These are phyloP conservation scores for Nigrospora sphaerica DNA, from an alignment of 2,329 filamentous ascomycete species.

Conservation along the genomic window DNA sequence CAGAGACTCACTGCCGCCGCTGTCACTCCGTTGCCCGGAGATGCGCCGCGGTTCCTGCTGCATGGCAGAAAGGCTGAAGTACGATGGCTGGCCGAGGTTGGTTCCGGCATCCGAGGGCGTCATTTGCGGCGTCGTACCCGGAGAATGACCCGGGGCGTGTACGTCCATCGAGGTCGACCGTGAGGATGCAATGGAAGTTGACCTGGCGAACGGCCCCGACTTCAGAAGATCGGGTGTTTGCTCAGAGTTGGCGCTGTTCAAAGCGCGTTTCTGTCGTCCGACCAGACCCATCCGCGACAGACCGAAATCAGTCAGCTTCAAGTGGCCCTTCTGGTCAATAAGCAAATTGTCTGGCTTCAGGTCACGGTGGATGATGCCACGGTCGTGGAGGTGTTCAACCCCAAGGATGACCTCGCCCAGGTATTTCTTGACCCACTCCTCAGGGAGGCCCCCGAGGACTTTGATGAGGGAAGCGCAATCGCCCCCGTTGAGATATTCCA, in stretches of 20 bases:
- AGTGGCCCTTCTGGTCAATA: constrained; percentile 92
- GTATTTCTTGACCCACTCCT: constrained; percentile 98
- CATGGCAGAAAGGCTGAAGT: constrained; percentile 68
- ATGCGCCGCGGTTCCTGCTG: constrained; percentile 57
- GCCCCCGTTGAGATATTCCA: constrained; percentile 97
- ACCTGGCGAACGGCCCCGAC: constrained; percentile 81
- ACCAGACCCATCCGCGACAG: constrained; percentile 95
- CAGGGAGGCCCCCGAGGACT: constrained; percentile 80
- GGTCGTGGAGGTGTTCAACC: constrained; percentile 88
- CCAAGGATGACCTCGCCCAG: constrained; percentile 94
- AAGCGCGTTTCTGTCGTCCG: constrained; percentile 87
- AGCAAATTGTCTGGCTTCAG: constrained; percentile 95
- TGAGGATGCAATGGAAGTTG: constrained; percentile 80
- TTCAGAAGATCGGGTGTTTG: constrained; percentile 89
- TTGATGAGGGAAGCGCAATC: constrained; percentile 97
- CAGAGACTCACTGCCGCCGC: constrained; percentile 80
- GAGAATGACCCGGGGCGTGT: constrained; percentile 65
- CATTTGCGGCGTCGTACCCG: constrained; percentile 77
- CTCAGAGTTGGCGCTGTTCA: constrained; percentile 70
- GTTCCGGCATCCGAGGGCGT: constrained; percentile 63
- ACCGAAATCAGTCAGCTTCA: constrained; percentile 97
- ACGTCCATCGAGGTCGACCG: constrained; percentile 91
- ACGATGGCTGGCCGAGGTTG: constrained; percentile 77
- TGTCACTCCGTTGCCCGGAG: constrained; percentile 85
- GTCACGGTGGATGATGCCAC: constrained; percentile 94